Conservation (phyloP, 2,329 filamentous ascomycete genomes). For the Periglandula ipomoeae region DNA sequence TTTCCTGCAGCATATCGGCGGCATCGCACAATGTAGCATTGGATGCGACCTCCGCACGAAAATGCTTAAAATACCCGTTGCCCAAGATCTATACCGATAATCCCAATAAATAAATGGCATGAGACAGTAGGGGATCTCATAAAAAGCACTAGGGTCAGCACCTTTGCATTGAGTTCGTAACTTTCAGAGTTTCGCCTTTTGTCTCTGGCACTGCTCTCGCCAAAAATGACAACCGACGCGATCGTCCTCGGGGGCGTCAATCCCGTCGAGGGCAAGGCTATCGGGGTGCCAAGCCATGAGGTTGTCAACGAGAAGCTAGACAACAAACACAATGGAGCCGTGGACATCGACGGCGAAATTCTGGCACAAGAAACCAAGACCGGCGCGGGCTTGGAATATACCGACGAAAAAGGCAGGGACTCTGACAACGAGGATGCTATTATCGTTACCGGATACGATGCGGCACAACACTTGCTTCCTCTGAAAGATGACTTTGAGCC, state of each 20-base stretch:
- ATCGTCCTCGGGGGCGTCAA: neutral
- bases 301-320: neutral
- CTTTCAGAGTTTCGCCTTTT: neutral
- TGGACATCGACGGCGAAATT: neutral
- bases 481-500: conserved; percentile 43
- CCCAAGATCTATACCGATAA: neutral
- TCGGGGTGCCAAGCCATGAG: neutral
- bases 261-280: neutral
- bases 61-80: neutral
- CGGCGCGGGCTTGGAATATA: conserved; percentile 7
- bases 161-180: neutral
- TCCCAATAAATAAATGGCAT: neutral
- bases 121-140: neutral
- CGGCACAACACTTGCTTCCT: conserved; percentile 37
- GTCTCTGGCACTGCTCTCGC: neutral
- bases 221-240: neutral
- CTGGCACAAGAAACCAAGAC: neutral
- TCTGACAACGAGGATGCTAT: conserved; percentile 29
- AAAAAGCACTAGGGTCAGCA: neutral
- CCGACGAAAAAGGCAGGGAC: conserved; percentile 21
- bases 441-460: conserved; percentile 44
- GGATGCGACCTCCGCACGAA: neutral
- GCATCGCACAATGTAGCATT: neutral
- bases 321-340: neutral
- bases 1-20: neutral